Base-by-base conservation (phyloP, 2,329 filamentous ascomycete genomes). In the Pseudogymnoascus sp. region DNA sequence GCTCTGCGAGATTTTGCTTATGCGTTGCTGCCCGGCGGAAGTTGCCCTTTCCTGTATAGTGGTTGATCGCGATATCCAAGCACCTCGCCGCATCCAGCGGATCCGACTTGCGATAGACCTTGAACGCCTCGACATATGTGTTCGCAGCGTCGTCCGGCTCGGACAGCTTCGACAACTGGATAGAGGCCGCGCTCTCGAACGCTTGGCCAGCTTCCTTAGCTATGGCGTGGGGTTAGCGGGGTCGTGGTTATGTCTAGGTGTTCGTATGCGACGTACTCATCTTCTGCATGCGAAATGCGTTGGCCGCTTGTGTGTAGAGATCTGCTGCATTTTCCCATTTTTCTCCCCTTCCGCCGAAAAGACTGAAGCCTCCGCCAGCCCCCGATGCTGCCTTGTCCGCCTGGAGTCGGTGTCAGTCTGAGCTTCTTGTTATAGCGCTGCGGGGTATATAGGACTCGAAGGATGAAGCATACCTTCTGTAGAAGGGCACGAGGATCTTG, bases 131-230 rank as follows among this genome's bases (percentile, higher is more conserved):
- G 71, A 88, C 85, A 65, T 92, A 80, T 59, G 89, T 88, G 77
- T 96, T 95, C 67, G 93, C 92, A 59, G 92, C 91, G 73, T 97
- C 94, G 74, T 96, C 91, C 44, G 89, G 90, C 73, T 97, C 92
- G 73, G 92, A 95, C 60, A 97, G 83, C 70, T 92, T 87, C 68
- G 86, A 82, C 60, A 79, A 84, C 75, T 96, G 91, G 65, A 97
- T 87, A 47, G 83, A 76, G n/a, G 92, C 93, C 11, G 91, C 91
- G 75, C 87, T 84, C 75, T 96, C 91, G 68, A 96, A 96, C 11
- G 91, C 87, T 71, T 89, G 83, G 21, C 92, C 93, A 12, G 93
- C 92, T 77, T 96, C 91, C 73, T 88, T 86, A 77, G n/a, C 10
- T 23, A 21, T 16, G 38, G n/a, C 44, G 14, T 28, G 37, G 12